Conservation (phyloP, 306 rosid genomes). For the Dalbergia oliveri region DNA sequence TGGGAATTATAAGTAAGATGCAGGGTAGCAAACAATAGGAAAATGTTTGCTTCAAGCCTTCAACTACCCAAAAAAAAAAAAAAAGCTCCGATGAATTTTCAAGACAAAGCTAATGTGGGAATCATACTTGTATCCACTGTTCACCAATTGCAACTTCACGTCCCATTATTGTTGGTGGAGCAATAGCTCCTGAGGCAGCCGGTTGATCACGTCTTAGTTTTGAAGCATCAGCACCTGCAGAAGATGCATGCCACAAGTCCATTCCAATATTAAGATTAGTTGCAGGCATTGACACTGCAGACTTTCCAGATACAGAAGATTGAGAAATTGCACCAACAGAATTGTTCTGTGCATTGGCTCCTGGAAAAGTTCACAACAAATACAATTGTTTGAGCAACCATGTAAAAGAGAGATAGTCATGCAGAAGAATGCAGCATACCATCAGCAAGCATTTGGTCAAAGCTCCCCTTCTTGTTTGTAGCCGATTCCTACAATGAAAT, state of each 20-base stretch:
- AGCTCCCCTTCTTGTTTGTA: conserved; percentile 81
- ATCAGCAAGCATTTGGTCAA: conserved; percentile 94
- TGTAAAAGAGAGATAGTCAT: conserved; percentile 11
- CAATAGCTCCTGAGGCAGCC: conserved; percentile 59
- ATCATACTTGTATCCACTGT: conserved; percentile 85
- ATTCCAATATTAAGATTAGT: conserved; percentile 94
- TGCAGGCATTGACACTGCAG: conserved; percentile 65
- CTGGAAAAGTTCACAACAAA: conserved; percentile 54
- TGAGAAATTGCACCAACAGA: conserved; percentile 55
- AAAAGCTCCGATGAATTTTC: not conserved
- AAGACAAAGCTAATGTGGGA: conserved; percentile 18
- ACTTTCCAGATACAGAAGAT: conserved; percentile 74
- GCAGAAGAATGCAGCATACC: conserved; percentile 61
- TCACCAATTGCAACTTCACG: conserved; percentile 68
- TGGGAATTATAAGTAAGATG: not conserved
- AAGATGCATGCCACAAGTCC: conserved; percentile 89
- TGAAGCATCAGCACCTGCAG: conserved; percentile 65
- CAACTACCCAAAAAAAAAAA: not conserved
- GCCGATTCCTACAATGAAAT: conserved; percentile 67
- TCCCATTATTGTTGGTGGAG: conserved; percentile 55
- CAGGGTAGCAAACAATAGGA: not conserved
- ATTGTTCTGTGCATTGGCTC: conserved; percentile 83
- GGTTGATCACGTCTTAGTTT: conserved; percentile 71
- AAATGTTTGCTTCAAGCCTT: not conserved
- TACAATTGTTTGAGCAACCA: conserved; percentile 26